Conservation (phyloP, 2,329 filamentous ascomycete genomes). For the Aspergillus floridensis region DNA sequence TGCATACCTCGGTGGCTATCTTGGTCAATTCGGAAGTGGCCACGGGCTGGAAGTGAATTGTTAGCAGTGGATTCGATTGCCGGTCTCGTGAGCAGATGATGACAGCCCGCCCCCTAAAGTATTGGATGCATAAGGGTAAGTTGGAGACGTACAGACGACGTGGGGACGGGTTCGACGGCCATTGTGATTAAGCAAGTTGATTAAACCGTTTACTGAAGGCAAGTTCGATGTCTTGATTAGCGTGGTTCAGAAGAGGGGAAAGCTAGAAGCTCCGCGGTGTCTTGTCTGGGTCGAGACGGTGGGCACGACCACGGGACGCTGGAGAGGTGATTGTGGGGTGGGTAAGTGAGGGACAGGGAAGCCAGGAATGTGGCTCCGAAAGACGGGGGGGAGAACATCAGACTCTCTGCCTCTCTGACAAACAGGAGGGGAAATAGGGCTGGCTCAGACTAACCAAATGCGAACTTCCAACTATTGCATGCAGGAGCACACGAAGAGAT, state of each 20-base stretch:
- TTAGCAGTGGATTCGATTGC: slow-evolving; percentile 1
- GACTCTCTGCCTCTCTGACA: too few species aligned
- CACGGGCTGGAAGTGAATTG: slow-evolving; percentile 59
- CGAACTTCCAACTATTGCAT: not conserved
- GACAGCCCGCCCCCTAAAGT: not conserved
- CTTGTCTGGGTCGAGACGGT: slow-evolving; percentile 13
- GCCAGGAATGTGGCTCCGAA: slow-evolving; percentile 10
- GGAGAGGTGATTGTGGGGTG: slow-evolving; percentile 14
- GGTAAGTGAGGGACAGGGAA: not conserved
- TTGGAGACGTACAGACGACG: slow-evolving; percentile 25
- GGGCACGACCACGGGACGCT: slow-evolving; percentile 19
- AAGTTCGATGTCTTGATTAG: slow-evolving; percentile 9
- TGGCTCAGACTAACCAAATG: not conserved
- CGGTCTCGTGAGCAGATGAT: slow-evolving; percentile 5
- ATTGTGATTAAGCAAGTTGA: slow-evolving; percentile 24
- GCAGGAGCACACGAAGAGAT: slow-evolving; percentile 1
- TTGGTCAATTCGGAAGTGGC: slow-evolving; percentile 74
- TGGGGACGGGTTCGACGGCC: slow-evolving; percentile 30
- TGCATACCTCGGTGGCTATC: slow-evolving; percentile 75
- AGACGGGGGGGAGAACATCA: not conserved
- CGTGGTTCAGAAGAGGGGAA: slow-evolving; percentile 10
- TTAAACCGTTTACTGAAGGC: not conserved
- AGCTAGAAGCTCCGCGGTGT: slow-evolving; percentile 11
- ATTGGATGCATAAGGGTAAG: not conserved
- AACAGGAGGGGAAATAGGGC: not conserved